These are phyloP conservation scores for Aspergillus indologenus DNA, from an alignment of 495 filamentous ascomycete genomes.

Conservation along the genomic window DNA sequence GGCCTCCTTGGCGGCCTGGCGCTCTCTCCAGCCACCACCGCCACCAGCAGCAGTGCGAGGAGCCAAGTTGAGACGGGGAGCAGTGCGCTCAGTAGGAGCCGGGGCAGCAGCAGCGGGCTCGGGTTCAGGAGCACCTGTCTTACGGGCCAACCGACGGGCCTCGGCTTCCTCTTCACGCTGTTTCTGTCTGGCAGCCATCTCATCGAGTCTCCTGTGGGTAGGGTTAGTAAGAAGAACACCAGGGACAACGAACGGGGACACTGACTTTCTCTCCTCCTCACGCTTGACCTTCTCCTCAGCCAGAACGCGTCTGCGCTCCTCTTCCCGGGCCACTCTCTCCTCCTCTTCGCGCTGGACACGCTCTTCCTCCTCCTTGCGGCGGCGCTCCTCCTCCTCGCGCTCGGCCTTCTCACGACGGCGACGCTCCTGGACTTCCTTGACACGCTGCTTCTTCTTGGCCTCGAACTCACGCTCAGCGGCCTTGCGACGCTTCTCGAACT, in stretches of 20 bases:
- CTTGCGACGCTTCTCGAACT: constrained; percentile 90
- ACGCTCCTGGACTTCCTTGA: constrained; percentile 77
- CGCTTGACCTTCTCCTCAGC: constrained; percentile 74
- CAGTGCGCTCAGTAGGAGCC: constrained; percentile 48
- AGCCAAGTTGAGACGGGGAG: constrained; percentile 67
- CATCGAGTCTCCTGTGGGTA: constrained; percentile 57
- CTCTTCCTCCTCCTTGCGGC: constrained; percentile 79
- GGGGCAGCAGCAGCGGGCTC: constrained; percentile 13
- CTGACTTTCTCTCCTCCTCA: constrained; percentile 78
- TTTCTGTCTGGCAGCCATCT: constrained; percentile 60
- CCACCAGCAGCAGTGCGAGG: constrained; percentile 40
- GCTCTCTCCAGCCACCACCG: constrained; percentile 80
- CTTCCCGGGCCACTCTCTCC: constrained; percentile 70
- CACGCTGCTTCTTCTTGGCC: constrained; percentile 79
- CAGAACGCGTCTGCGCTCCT: constrained; percentile 60
- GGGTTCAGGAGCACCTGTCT: constrained; percentile 12
- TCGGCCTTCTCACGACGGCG: constrained; percentile 71
- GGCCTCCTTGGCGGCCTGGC: constrained; percentile 63
- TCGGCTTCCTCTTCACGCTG: constrained; percentile 69
- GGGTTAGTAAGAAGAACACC: constrained; percentile 20
- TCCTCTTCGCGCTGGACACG: constrained; percentile 73
- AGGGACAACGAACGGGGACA: constrained; percentile 14
- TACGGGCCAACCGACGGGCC: constrained; percentile 43
- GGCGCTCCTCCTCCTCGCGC: constrained; percentile 75
- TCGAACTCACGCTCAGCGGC: constrained; percentile 86